These are phyloP conservation scores for Tylopilus orsonianus DNA, from an alignment of 1,284 basidiomycete genomes.

Conservation along the genomic window DNA sequence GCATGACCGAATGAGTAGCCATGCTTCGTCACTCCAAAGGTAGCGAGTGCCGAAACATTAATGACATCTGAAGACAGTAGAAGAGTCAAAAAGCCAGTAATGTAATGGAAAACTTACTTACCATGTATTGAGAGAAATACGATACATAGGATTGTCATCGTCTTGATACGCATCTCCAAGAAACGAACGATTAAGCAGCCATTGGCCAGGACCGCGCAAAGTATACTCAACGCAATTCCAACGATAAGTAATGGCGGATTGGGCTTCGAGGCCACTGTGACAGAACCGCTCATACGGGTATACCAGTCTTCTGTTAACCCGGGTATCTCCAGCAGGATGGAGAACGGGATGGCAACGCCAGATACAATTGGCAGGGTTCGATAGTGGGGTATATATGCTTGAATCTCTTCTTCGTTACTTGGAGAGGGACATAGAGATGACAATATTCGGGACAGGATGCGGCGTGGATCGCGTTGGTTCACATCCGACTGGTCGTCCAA, in stretches of 20 bases:
- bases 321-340: conserved; percentile 79
- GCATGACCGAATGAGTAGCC: conserved; percentile 73
- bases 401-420: conserved; percentile 28
- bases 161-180: conserved; percentile 61
- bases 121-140: conserved; percentile 67
- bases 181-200: conserved; percentile 69
- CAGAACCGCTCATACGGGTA: conserved; percentile 49
- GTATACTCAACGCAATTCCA: conserved; percentile 69
- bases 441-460: conserved; percentile 6
- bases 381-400: conserved; percentile 41
- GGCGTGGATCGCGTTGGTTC: background rate
- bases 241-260: conserved; percentile 63
- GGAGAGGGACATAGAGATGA: conserved; percentile 21
- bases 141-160: conserved; percentile 65
- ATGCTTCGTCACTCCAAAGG: conserved; percentile 68
- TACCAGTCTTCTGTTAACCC: conserved; percentile 74
- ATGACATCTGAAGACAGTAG: conserved; percentile 54
- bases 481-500: background rate
- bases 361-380: conserved; percentile 65
- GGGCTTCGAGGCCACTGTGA: conserved; percentile 46
- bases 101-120: conserved; percentile 35
- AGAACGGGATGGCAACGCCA: conserved; percentile 72
- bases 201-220: conserved; percentile 70
- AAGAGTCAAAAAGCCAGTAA: background rate
- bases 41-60: conserved; percentile 60